Percentiles rank a stretch among this genome's conserved stretches.
phyloP scores from a whole-genome alignment of 2,329 filamentous ascomycete genomes.

The Colletotrichum tabaci region DNA sequence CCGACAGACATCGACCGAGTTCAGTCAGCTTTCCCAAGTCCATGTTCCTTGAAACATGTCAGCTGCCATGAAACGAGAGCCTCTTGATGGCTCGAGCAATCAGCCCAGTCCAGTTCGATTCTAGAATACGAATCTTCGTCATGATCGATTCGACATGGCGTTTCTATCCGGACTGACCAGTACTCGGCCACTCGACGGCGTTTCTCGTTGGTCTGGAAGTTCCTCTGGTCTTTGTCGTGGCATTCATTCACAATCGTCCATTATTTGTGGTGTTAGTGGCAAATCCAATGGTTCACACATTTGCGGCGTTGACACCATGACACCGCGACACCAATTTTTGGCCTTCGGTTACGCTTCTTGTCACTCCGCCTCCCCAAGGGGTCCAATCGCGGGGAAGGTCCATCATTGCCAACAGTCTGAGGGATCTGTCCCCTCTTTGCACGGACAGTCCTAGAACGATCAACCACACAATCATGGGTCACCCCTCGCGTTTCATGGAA shows the following conservation, averaged over 20 bases:
- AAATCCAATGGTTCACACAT: not conserved
- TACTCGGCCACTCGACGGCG: not conserved
- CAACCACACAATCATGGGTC: conserved; percentile 34
- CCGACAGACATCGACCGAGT: conserved; percentile 13
- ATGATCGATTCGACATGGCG: conserved; percentile 16
- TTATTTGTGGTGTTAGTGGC: conserved; percentile 1
- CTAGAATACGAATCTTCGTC: not conserved
- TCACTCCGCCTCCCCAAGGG: conserved; percentile 19
- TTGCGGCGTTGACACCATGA: not conserved
- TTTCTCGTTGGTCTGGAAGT: not conserved
- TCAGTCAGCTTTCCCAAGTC: conserved; percentile 13
- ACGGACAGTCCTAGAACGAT: conserved; percentile 32
- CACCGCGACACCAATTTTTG: not conserved
- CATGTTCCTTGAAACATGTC: conserved; percentile 39
- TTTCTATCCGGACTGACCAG: not conserved
- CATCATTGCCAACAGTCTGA: conserved; percentile 25
- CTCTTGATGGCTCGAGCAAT: conserved; percentile 22
- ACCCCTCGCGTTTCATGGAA: conserved; percentile 38
- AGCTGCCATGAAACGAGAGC: conserved; percentile 33
- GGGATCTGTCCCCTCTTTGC: conserved; percentile 26
- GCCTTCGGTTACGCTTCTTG: conserved; percentile 5
- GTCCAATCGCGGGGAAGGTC: conserved; percentile 34
- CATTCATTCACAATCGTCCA: conserved; percentile 5
- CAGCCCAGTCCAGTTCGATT: not conserved
- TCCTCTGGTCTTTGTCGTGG: conserved; percentile 4